Base-by-base conservation (phyloP, 345 rosid genomes). In the Erucastrum elatum region DNA sequence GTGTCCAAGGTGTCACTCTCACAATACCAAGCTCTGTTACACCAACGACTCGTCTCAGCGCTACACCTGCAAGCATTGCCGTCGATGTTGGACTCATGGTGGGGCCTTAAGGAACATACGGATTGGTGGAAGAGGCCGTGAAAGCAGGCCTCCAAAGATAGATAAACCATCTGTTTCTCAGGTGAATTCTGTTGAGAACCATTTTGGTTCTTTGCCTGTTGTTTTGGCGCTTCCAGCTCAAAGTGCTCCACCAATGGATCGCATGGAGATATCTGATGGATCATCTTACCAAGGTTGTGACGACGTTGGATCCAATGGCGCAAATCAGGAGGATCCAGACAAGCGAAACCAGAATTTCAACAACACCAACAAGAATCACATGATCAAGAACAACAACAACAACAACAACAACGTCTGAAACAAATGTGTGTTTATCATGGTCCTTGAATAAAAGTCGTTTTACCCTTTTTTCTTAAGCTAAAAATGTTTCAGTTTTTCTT, bases 11-110 rank as follows among this genome's bases (percentile, higher is more conserved):
- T 80, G 79, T 26, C 5, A 21, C 4, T 80, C 79, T 11, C 25
- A 55, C 35, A 69, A 80, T 59, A 80, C 79, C 17, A 80, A 75
- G 10, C 69, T 80, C 0, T 80, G 75, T 30, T 80, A 74, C 39
- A 63, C 39, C 31, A 68, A 74, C 82, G 75, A 73, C 30, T 0
- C 51, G 61, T 34, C 70, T 35, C 75, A 79, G 0, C 67, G 79
- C n/a, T 80, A 69, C 6, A 68, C 55, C 8, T 80, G 83, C 63
- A 80, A 75, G 39, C 33, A 55, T 0, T 80, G 83, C 64, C 83
- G 83, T 62, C 29, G 83, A 30, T 75, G 30, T 4, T 80, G 79
- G 79, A 80, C 79, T 68, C 79, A 75, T 10, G 75, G 83, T 51
- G 67, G 83, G 6, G 10, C 39, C 5, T 39, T 74, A 21, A 80